Evolutionary conservation across 192 early-diverging fungal species (phyloP).

Genomic region (Kappamyces sp.): DNA sequence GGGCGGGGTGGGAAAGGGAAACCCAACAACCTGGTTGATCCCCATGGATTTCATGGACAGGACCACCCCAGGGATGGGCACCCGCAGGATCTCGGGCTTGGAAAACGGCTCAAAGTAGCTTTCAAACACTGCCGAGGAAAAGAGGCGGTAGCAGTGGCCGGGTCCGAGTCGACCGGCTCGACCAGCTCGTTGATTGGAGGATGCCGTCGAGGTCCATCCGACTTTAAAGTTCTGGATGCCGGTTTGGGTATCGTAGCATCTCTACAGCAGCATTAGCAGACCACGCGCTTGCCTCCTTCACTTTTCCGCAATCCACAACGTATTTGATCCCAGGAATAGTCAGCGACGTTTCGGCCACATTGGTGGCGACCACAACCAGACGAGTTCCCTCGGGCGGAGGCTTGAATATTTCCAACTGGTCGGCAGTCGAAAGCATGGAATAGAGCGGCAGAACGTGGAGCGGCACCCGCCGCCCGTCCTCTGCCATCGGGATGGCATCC

Average conservation of each 20-base stretch:
- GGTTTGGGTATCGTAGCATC: conserved; percentile 74
- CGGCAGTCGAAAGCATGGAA: conserved; percentile 82
- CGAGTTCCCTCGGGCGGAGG: conserved; percentile 79
- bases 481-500: conserved; percentile 5
- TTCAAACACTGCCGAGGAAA: conserved; percentile 87
- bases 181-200: conserved; percentile 91
- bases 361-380: conserved; percentile 92
- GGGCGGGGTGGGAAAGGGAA: conserved; percentile 97
- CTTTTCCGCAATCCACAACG: conserved; percentile 93
- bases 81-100: conserved; percentile 82
- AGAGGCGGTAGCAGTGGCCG: conserved; percentile 95
- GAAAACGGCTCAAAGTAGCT: conserved; percentile 82
- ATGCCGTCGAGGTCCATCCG: conserved; percentile 89
- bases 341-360: conserved; percentile 97
- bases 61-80: conserved; percentile 95
- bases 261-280: conserved; percentile 20
- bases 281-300: conserved; percentile 54
- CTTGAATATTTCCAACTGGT: conserved; percentile 89
- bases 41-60: conserved; percentile 98
- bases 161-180: conserved; percentile 94
- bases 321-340: conserved; percentile 94
- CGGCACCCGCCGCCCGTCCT: conserved; percentile 30
- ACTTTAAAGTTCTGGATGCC: conserved; percentile 87
- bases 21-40: conserved; percentile 88
- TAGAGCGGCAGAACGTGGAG: conserved; percentile 96